phyloP scores from a whole-genome alignment of 495 filamentous ascomycete species.

The Evansstolkia leycettana region DNA sequence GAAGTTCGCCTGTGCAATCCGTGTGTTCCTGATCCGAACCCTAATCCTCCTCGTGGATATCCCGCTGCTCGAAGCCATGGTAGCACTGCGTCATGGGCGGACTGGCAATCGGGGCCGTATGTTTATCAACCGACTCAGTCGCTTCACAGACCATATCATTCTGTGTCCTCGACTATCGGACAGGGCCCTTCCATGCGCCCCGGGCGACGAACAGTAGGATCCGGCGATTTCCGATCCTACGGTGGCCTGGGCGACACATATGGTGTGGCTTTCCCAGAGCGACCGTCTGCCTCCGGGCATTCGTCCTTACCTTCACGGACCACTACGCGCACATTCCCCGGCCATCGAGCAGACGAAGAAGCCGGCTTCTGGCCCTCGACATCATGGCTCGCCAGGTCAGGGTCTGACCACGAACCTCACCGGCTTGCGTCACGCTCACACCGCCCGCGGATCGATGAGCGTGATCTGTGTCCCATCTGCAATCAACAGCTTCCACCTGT shows the following conservation, averaged over 20 bases:
- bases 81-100: constrained; percentile 6
- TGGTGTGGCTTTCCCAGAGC: constrained; percentile 7
- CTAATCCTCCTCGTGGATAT: constrained; percentile 40
- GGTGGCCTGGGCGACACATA: constrained; percentile 7
- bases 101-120: constrained; percentile 2
- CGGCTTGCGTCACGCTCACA: constrained; percentile 12
- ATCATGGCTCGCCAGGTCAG: constrained; percentile 1
- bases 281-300: constrained; percentile 12
- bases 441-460: constrained; percentile 45
- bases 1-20: constrained; percentile 89
- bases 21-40: constrained; percentile 87
- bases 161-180: constrained; percentile 5
- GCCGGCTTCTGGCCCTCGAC: constrained; percentile 1
- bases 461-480: constrained; percentile 88
- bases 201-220: constrained; percentile 13
- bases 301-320: neutral
- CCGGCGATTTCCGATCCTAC: constrained; percentile 10
- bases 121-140: constrained; percentile 5
- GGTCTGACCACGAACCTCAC: constrained; percentile 10
- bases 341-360: neutral
- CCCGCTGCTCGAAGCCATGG: constrained; percentile 12
- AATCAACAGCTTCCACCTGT: constrained; percentile 61
- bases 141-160: constrained; percentile 11
- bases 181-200: constrained; percentile 2
- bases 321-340: too few relatives aligned